A percentile compares a stretch with the other conserved stretches of the same genome.
Evolutionary conservation across 2,329 filamentous ascomycete genomes (phyloP).

Genomic region (Arthroderma sp.): DNA sequence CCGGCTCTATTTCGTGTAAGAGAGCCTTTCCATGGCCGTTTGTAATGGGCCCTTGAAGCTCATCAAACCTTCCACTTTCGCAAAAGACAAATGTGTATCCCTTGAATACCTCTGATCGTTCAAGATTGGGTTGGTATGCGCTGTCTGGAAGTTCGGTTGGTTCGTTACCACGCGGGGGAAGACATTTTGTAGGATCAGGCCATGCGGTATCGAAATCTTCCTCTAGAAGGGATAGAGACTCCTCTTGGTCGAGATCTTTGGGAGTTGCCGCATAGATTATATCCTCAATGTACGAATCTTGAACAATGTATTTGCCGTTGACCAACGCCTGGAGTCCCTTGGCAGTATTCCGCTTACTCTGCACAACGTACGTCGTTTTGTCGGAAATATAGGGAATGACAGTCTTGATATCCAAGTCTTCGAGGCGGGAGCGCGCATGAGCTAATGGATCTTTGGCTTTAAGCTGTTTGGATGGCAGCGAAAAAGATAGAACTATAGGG

Average conservation of each 20-base stretch:
- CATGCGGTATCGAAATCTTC: slow-evolving; percentile 65
- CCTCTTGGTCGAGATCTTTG: slow-evolving; percentile 37
- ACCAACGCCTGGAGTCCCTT: slow-evolving; percentile 79
- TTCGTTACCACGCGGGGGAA: slow-evolving; percentile 66
- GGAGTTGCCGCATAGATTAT: slow-evolving; percentile 48
- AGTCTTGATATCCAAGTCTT: slow-evolving; percentile 81
- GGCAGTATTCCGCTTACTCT: slow-evolving; percentile 78
- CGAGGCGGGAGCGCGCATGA: slow-evolving; percentile 52
- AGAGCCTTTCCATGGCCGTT: slow-evolving; percentile 74
- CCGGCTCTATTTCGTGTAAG: slow-evolving; percentile 46
- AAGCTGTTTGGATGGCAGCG: slow-evolving; percentile 57
- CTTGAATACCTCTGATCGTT: slow-evolving; percentile 60
- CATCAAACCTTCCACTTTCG: slow-evolving; percentile 60
- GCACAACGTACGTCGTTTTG: slow-evolving; percentile 74
- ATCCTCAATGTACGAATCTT: slow-evolving; percentile 55
- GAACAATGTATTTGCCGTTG: slow-evolving; percentile 65
- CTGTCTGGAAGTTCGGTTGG: slow-evolving; percentile 53
- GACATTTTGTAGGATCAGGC: slow-evolving; percentile 58
- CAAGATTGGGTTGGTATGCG: slow-evolving; percentile 57
- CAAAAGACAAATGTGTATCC: slow-evolving; percentile 86
- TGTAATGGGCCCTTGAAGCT: slow-evolving; percentile 59
- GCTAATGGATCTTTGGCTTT: slow-evolving; percentile 51
- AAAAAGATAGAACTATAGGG: slow-evolving; percentile 69
- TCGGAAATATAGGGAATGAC: slow-evolving; percentile 55
- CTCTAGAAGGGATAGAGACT: slow-evolving; percentile 51